Evolutionary conservation across 169 alveolate genomes (phyloP).

Genomic region (Eimeria praecox): DNA sequence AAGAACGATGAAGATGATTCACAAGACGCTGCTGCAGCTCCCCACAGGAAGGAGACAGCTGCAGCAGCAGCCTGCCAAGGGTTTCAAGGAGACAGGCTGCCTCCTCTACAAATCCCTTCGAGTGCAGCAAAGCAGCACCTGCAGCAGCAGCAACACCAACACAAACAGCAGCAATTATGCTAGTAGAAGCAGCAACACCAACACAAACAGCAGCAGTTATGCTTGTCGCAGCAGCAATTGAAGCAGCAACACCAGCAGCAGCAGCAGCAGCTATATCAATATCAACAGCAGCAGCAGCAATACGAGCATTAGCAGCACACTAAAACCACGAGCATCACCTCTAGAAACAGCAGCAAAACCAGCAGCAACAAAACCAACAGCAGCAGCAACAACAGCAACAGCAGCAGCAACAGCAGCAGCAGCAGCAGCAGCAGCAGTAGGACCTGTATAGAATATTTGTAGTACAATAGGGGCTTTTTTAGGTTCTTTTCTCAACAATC

Average conservation of each 20-base stretch:
- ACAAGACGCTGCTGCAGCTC: conserved; percentile 58
- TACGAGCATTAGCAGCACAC: not conserved
- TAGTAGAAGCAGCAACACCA: not conserved
- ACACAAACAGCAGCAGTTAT: not conserved
- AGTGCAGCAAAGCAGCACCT: conserved; percentile 11
- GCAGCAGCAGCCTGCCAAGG: conserved; percentile 28
- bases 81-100: conserved; percentile 20
- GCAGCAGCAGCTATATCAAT: not conserved
- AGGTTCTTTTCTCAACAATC: conserved; percentile 3
- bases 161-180: not conserved
- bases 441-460: conserved; percentile 17
- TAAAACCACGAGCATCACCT: not conserved
- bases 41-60: not conserved
- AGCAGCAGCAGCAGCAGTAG: not conserved
- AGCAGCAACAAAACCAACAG: not conserved
- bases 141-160: conserved; percentile 11
- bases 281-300: not conserved
- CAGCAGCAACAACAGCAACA: not conserved
- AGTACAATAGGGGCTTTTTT: conserved; percentile 20
- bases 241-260: not conserved
- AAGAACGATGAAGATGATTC: conserved; percentile 27
- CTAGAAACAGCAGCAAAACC: conserved; percentile 3
- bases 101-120: not conserved
- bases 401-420: not conserved
- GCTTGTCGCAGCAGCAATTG: not conserved